Evolutionary conservation across 805 yeast genomes (phyloP).

Genomic region (Ogataea nakhonphanomensis): DNA sequence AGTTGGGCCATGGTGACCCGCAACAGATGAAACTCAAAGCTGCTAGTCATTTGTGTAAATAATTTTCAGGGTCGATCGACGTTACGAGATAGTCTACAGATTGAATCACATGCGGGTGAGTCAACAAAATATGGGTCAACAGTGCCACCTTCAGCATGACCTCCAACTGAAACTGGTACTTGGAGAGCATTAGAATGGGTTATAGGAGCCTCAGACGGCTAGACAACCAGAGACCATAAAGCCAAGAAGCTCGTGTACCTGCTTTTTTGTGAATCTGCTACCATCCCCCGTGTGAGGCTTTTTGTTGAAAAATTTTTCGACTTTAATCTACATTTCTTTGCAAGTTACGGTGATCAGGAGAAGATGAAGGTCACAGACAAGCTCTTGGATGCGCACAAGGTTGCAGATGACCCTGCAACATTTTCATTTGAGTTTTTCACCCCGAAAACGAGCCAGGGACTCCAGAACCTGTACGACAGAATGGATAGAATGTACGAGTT

Average conservation of each 20-base stretch:
- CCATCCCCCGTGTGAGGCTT: constrained; percentile 6
- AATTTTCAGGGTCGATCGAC: constrained; percentile 9
- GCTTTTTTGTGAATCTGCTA: constrained; percentile 2
- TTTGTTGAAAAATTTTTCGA: constrained; percentile 10
- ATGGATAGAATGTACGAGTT: constrained; percentile 96
- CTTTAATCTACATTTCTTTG: neutral
- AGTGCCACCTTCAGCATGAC: too few relatives aligned
- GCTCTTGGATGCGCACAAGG: constrained; percentile 37
- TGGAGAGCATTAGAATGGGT: too few relatives aligned
- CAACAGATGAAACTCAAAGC: constrained; percentile 31
- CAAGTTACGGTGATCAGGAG: constrained; percentile 5
- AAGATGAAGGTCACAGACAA: constrained; percentile 47
- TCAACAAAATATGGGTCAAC: neutral
- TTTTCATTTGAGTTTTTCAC: constrained; percentile 96
- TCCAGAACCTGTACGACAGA: constrained; percentile 90
- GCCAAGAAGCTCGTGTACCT: neutral
- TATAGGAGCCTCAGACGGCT: neutral
- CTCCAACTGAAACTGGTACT: too few relatives aligned
- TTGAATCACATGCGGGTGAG: constrained; percentile 8
- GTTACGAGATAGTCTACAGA: neutral
- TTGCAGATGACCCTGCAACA: constrained; percentile 48
- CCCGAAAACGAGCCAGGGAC: constrained; percentile 96
- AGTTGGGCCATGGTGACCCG: constrained; percentile 44
- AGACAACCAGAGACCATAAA: neutral
- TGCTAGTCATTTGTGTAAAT: constrained; percentile 12